Evolutionary conservation across 805 yeast genomes (phyloP).

Genomic region (Candida lessepsii): DNA sequence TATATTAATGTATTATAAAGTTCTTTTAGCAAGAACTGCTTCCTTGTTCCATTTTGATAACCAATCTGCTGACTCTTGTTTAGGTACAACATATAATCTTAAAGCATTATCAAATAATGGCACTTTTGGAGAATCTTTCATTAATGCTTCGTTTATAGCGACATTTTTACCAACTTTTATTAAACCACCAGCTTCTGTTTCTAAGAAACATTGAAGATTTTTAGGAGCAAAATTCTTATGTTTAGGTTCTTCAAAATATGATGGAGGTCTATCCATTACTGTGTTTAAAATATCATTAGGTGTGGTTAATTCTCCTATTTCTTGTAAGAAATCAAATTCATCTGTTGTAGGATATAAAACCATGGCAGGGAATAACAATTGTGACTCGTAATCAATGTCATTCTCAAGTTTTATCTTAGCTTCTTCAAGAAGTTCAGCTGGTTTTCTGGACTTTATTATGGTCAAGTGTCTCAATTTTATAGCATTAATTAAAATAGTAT

Average conservation of each 20-base stretch:
- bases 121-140: constrained; percentile 59
- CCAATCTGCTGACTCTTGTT: constrained; percentile 64
- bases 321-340: constrained; percentile 79
- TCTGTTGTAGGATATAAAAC: constrained; percentile 78
- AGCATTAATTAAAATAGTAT: constrained; percentile 54
- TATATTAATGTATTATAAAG: constrained; percentile 9
- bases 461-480: constrained; percentile 57
- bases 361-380: constrained; percentile 77
- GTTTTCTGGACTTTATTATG: constrained; percentile 48
- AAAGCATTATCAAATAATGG: constrained; percentile 77
- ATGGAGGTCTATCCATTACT: constrained; percentile 61
- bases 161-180: constrained; percentile 81
- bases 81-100: constrained; percentile 78
- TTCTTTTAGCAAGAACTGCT: constrained; percentile 50
- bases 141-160: constrained; percentile 60
- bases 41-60: constrained; percentile 62
- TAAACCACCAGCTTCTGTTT: constrained; percentile 79
- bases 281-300: constrained; percentile 60
- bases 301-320: constrained; percentile 69
- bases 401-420: constrained; percentile 61
- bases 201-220: constrained; percentile 73
- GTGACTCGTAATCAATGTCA: constrained; percentile 67
- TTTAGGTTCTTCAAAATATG: constrained; percentile 64
- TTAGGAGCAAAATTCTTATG: constrained; percentile 59
- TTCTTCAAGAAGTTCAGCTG: constrained; percentile 54